Conservation (phyloP, 495 filamentous ascomycete genomes). For the Lasiosphaeria ovina region DNA sequence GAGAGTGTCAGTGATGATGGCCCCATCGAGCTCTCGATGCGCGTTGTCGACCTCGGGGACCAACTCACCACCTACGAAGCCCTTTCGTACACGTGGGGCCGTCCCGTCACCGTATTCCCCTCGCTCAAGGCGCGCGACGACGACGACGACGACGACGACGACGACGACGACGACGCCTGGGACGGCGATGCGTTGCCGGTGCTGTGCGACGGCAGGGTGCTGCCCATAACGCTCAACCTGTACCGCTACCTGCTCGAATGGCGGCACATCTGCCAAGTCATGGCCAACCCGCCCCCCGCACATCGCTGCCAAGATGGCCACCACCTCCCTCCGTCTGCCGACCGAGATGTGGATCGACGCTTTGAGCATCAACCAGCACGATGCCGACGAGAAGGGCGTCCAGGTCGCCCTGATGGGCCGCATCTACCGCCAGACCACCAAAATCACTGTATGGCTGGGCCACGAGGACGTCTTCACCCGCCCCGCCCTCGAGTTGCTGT, state of each 20-base stretch:
- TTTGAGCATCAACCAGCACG: neutral
- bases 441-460: conserved; percentile 12
- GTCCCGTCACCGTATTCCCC: neutral
- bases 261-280: neutral
- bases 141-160: too few relatives aligned
- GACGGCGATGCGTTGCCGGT: neutral
- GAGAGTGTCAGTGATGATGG: neutral
- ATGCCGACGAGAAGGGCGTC: neutral
- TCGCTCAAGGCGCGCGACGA: conserved; percentile 1
- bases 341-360: conserved; percentile 6
- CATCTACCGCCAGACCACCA: conserved; percentile 4
- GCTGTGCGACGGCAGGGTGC: conserved; percentile 4
- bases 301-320: neutral
- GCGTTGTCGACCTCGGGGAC: conserved; percentile 1
- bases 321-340: neutral
- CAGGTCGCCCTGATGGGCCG: conserved; percentile 2
- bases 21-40: conserved; percentile 1
- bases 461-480: conserved; percentile 11
- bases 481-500: conserved; percentile 2
- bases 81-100: conserved; percentile 6
- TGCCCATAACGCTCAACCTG: neutral
- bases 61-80: neutral
- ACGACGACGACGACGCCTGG: neutral
- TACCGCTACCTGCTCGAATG: neutral
- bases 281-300: neutral